phyloP scores from a whole-genome alignment of 495 filamentous ascomycete species.

The Lophium mytilinum region DNA sequence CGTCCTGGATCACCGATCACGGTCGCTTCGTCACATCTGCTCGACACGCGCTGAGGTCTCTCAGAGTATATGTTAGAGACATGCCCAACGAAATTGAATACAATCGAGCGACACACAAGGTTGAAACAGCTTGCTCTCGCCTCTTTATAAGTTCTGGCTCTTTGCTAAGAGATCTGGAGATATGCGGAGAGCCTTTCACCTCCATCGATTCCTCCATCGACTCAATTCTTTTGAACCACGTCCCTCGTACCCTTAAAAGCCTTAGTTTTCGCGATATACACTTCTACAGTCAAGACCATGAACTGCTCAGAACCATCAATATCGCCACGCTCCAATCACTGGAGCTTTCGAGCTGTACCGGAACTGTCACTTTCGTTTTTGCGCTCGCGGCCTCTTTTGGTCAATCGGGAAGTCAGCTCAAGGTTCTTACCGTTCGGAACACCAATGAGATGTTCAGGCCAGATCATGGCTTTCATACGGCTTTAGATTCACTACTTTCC shows the following conservation, averaged over 20 bases:
- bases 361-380: neutral
- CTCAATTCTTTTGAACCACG: neutral
- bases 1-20: constrained; percentile 2
- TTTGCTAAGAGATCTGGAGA: constrained; percentile 7
- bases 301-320: neutral
- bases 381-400: neutral
- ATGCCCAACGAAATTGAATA: neutral
- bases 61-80: constrained; percentile 8
- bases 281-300: neutral
- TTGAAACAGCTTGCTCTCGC: constrained; percentile 4
- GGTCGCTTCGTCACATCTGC: constrained; percentile 4
- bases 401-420: constrained; percentile 2
- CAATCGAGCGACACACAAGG: neutral
- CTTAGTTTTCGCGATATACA: constrained; percentile 3
- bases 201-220: constrained; percentile 1
- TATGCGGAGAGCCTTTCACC: constrained; percentile 1
- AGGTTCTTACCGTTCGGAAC: constrained; percentile 9
- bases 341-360: constrained; percentile 4
- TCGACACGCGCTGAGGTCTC: constrained; percentile 2
- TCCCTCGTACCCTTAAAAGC: constrained; percentile 1
- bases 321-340: constrained; percentile 3
- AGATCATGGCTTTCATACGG: neutral
- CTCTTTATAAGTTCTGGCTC: neutral
- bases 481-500: neutral
- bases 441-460: neutral